Evolutionary conservation across 1,284 basidiomycete species (phyloP).

Genomic region (Marasmius tenuissimus): DNA sequence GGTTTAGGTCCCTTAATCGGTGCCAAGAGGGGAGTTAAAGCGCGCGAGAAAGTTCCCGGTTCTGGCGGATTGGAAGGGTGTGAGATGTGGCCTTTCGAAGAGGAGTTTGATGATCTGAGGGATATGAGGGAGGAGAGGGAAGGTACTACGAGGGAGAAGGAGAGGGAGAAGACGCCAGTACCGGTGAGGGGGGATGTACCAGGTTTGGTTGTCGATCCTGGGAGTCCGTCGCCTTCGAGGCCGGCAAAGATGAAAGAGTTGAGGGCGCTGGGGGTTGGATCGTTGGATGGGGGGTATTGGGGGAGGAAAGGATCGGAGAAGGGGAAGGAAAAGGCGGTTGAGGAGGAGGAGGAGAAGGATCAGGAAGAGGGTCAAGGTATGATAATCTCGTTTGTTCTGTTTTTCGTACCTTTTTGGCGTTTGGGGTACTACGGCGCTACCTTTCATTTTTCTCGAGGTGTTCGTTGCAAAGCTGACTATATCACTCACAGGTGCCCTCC

Average conservation of each 20-base stretch:
- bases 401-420: background rate
- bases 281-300: conserved; percentile 23
- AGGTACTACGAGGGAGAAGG: too few species aligned
- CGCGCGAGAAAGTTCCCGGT: conserved; percentile 49
- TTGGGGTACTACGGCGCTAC: background rate
- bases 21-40: conserved; percentile 63
- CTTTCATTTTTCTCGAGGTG: background rate
- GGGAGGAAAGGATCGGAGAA: conserved; percentile 25
- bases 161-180: background rate
- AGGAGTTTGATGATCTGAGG: conserved; percentile 1
- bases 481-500: too few species aligned
- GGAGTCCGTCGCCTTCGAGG: background rate
- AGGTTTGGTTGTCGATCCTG: background rate
- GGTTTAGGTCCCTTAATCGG: conserved; percentile 76
- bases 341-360: conserved; percentile 10
- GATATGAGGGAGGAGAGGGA: too few species aligned
- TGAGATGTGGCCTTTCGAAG: conserved; percentile 41
- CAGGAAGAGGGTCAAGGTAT: background rate
- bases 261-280: conserved; percentile 6
- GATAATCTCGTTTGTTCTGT: background rate
- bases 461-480: background rate
- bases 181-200: background rate
- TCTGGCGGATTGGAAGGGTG: conserved; percentile 64
- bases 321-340: conserved; percentile 20
- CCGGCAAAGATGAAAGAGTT: background rate